A percentile compares a stretch with the other conserved stretches of the same genome.
Conservation (phyloP, 2,329 filamentous ascomycete genomes). For the Chrysosphaeria jannelii region DNA sequence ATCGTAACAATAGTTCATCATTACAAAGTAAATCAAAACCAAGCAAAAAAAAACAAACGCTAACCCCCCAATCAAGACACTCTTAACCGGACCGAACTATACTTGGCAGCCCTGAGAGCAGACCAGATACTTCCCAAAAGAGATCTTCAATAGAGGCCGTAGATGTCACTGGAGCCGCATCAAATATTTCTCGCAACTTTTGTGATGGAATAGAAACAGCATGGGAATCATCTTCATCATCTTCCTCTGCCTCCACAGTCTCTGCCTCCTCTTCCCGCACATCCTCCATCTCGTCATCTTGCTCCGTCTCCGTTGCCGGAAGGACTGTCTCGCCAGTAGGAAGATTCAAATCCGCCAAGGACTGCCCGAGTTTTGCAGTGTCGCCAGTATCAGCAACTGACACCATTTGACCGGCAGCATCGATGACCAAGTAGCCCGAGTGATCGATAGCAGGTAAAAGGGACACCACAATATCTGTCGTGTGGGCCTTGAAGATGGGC, state of each 20-base stretch:
- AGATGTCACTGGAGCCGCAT: conserved; percentile 35
- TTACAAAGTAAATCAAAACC: too few species aligned
- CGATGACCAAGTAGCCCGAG: conserved; percentile 45
- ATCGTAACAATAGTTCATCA: too few species aligned
- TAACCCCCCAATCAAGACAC: too few species aligned
- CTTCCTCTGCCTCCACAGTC: conserved; percentile 8
- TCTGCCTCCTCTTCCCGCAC: conserved; percentile 16
- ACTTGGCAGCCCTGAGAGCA: conserved; percentile 16
- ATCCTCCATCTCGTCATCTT: conserved; percentile 13
- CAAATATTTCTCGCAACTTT: conserved; percentile 38
- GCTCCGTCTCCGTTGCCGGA: conserved; percentile 6
- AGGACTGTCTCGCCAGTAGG: conserved; percentile 4
- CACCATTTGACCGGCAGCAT: conserved; percentile 45
- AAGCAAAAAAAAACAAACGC: too few species aligned
- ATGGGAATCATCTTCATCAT: conserved; percentile 14
- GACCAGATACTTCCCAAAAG: conserved; percentile 38
- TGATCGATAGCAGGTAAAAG: conserved; percentile 31
- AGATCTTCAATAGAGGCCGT: conserved; percentile 44
- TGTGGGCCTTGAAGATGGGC: conserved; percentile 25
- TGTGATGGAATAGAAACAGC: conserved; percentile 34
- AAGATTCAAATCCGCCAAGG: conserved; percentile 22
- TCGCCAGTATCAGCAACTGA: conserved; percentile 27
- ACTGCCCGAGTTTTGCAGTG: conserved; percentile 20
- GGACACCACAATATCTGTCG: conserved; percentile 29
- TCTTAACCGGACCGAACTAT: too few species aligned